Base-by-base conservation (phyloP, 2,329 filamentous ascomycete species). In the Lasiodiplodia citricola region DNA sequence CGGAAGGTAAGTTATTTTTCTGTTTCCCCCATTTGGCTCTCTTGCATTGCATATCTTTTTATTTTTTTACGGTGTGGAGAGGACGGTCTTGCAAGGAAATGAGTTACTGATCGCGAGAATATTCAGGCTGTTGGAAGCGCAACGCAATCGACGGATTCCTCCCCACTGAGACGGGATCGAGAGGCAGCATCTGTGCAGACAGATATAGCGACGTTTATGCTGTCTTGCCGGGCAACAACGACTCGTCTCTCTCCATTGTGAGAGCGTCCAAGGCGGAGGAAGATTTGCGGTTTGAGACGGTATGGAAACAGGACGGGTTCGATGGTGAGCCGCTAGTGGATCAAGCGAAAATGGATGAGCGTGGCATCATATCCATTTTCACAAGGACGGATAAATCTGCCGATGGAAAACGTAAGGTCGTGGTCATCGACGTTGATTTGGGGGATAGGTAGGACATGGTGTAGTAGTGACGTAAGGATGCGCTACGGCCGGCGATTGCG, bases 351-450 rank as follows among this genome's bases (percentile, higher is more conserved):
- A 31, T 67, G 25, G 65, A 67, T 16, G 55, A 58, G 3, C 44
- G 38, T 11, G 44, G 37, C 16, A n/a, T 67, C 16, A 44, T 67
- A 14, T 67, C 65, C 10, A 47, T 67, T 38, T 67, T 67, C 35
- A 67, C 65, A 13, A 50, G 65, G 35, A 67, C 65, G 54, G 65
- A 57, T 21, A 23, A 47, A 13, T 25, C 21, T 51, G 44, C 8
- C 4, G 54, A 25, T 13, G 65, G 65, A 4, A 44, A 51, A 38
- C 65, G 65, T 41, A 25, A 51, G 41, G 37, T 67, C 25, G 65
- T 60, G 38, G 65, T 67, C 28, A 50, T 67, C 16, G 65, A 67
- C 11, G 35, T 67, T 44, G 65, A 67, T 28, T 16, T 67, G 31
- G 44, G 47, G 10, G 41, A 23, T 3, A 4, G 16, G 35, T n/a